Percentiles rank a stretch among this genome's conserved stretches.
phyloP scores from a whole-genome alignment of 495 filamentous ascomycete genomes.

The Podospora conica region DNA sequence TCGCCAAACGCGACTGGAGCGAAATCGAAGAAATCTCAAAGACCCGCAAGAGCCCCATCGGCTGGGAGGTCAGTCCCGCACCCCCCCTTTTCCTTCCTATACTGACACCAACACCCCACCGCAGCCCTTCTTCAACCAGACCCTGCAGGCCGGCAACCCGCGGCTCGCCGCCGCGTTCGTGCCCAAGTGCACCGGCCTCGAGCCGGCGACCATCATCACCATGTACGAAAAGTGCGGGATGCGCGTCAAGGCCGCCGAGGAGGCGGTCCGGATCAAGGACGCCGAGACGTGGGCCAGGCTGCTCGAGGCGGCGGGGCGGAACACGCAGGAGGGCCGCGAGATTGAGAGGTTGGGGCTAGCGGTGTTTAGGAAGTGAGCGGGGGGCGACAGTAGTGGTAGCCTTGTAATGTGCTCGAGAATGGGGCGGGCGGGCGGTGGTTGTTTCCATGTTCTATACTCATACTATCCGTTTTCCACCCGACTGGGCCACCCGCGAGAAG shows the following conservation, averaged over 20 bases:
- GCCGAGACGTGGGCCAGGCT: conserved; percentile 48
- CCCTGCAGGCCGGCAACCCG: conserved; percentile 82
- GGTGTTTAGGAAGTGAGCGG: conserved; percentile 39
- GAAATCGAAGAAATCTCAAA: conserved; percentile 81
- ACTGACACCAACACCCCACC: conserved; percentile 42
- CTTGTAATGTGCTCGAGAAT: not conserved
- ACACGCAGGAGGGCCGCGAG: conserved; percentile 38
- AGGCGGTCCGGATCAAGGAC: conserved; percentile 80
- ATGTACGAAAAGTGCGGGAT: conserved; percentile 98
- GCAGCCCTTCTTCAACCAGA: conserved; percentile 87
- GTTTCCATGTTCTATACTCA: not conserved
- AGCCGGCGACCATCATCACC: conserved; percentile 60
- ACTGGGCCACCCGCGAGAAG: not conserved
- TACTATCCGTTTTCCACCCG: not conserved
- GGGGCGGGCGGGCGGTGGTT: no score
- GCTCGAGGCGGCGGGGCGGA: conserved; percentile 40
- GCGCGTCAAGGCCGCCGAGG: conserved; percentile 84
- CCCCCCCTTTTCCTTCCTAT: not conserved
- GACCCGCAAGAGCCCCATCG: conserved; percentile 78
- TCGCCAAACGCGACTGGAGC: conserved; percentile 81
- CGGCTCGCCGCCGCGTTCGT: conserved; percentile 79
- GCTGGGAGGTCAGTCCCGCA: conserved; percentile 70
- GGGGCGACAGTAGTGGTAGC: not conserved
- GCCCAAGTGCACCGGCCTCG: conserved; percentile 67
- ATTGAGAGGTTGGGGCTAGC: conserved; percentile 40